phyloP scores from a whole-genome alignment of 106 monocot species.

The Dendrobium huoshanense region DNA sequence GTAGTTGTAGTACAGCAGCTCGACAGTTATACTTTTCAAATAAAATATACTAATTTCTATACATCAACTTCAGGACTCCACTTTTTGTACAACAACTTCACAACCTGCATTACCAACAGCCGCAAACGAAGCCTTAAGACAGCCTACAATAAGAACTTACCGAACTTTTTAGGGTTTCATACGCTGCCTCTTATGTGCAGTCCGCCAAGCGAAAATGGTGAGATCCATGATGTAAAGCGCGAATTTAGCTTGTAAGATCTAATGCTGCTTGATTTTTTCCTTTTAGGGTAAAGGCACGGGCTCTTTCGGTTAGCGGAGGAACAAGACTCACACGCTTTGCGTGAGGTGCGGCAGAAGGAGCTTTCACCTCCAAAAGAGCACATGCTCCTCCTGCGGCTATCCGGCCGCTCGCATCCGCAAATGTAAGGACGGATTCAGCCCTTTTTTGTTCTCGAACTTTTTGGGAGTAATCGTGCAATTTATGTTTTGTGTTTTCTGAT shows the following conservation, averaged over 20 bases:
- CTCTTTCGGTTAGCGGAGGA: constrained; percentile 37
- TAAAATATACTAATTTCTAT: too few species aligned
- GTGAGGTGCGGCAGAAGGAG: constrained; percentile 32
- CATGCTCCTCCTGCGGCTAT: constrained; percentile 33
- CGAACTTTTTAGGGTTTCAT: too few species aligned
- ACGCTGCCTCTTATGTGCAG: background rate
- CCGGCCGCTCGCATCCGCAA: constrained; percentile 33
- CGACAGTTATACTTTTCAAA: too few species aligned
- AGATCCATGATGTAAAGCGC: background rate
- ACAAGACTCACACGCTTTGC: constrained; percentile 40
- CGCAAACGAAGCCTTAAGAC: too few species aligned
- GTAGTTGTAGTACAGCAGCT: too few species aligned
- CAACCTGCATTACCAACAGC: too few species aligned
- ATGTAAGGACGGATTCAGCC: background rate
- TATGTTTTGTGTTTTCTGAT: background rate
- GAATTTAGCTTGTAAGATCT: background rate
- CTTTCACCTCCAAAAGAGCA: constrained; percentile 46
- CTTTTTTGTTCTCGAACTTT: background rate
- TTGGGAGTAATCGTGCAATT: background rate
- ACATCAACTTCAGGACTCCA: too few species aligned
- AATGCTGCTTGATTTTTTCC: background rate
- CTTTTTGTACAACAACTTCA: too few species aligned
- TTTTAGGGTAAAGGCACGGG: constrained; percentile 37
- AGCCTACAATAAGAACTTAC: too few species aligned
- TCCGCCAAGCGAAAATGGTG: background rate